These are phyloP conservation scores for Epichloe gansuensis DNA, from an alignment of 2,329 filamentous ascomycete species.

Conservation along the genomic window DNA sequence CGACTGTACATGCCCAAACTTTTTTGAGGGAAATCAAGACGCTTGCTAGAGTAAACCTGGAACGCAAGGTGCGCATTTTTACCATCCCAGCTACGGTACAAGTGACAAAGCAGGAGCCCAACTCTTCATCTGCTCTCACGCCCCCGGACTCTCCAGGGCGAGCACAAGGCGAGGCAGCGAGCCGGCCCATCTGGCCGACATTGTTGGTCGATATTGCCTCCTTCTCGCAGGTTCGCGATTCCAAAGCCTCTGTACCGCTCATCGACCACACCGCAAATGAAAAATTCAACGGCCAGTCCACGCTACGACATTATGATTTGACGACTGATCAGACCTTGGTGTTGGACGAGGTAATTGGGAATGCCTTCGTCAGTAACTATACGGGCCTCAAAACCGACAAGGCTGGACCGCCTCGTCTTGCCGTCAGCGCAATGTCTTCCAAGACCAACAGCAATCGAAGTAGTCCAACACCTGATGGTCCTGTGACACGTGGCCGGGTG, in stretches of 20 bases:
- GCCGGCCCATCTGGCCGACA: slow-evolving; percentile 25
- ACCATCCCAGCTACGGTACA: slow-evolving; percentile 38
- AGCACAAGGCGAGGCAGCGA: slow-evolving; percentile 11
- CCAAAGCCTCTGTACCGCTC: slow-evolving; percentile 13
- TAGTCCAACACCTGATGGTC: slow-evolving; percentile 48
- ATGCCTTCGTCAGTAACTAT: slow-evolving; percentile 43
- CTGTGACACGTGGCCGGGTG: slow-evolving; percentile 57
- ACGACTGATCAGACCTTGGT: slow-evolving; percentile 64
- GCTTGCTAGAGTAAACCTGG: slow-evolving; percentile 50
- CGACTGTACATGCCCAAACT: slow-evolving; percentile 54
- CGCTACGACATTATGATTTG: slow-evolving; percentile 53
- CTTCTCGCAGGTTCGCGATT: slow-evolving; percentile 32
- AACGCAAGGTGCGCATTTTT: slow-evolving; percentile 69
- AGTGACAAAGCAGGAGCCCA: slow-evolving; percentile 20
- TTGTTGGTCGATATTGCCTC: slow-evolving; percentile 35
- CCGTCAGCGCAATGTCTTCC: slow-evolving; percentile 15
- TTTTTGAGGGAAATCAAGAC: slow-evolving; percentile 67
- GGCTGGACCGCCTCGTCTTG: slow-evolving; percentile 20
- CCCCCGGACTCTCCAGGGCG: slow-evolving; percentile 28
- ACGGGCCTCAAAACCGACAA: slow-evolving; percentile 23
- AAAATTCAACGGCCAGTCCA: slow-evolving; percentile 65
- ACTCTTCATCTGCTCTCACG: slow-evolving; percentile 23
- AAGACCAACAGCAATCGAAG: slow-evolving; percentile 46
- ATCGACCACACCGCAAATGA: slow-evolving; percentile 56
- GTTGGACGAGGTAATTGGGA: slow-evolving; percentile 65